A percentile compares a stretch with the other conserved stretches of the same genome.
Conservation (phyloP, 306 rosid species). For the Cicer pinnatifidum region DNA sequence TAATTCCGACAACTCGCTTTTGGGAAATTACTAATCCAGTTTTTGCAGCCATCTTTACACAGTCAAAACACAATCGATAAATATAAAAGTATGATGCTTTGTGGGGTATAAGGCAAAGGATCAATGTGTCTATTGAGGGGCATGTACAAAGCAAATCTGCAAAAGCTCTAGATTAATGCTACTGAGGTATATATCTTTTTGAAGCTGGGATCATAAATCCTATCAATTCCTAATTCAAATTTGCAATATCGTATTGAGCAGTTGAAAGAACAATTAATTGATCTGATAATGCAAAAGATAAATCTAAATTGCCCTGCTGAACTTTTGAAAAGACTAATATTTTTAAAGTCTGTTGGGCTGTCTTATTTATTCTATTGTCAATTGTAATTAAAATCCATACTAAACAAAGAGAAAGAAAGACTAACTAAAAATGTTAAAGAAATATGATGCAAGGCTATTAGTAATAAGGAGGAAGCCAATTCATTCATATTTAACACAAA, state of each 20-base stretch:
- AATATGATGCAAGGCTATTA: conserved; percentile 18
- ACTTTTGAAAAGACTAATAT: conserved; percentile 24
- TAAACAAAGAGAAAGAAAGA: conserved; percentile 10
- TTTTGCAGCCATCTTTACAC: conserved; percentile 23
- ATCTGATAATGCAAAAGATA: conserved; percentile 8
- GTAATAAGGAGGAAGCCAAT: conserved; percentile 15
- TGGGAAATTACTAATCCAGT: background rate
- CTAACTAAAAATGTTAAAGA: conserved; percentile 14
- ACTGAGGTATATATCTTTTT: conserved; percentile 6
- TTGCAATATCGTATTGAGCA: background rate
- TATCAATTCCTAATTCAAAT: background rate
- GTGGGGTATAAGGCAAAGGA: background rate
- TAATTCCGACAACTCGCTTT: conserved; percentile 1
- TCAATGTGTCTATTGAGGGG: background rate
- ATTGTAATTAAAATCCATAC: conserved; percentile 1
- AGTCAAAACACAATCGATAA: background rate
- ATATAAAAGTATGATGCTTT: conserved; percentile 18
- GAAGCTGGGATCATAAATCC: conserved; percentile 13
- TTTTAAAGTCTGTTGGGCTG: conserved; percentile 10
- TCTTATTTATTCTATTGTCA: conserved; percentile 15
- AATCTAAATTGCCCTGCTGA: background rate
- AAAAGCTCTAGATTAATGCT: background rate
- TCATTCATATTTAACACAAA: conserved; percentile 7
- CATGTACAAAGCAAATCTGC: background rate
- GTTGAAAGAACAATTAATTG: background rate